A percentile compares a stretch with the other conserved stretches of the same genome.
Evolutionary conservation across 208 protist genomes (phyloP).

Genomic region (Vickermania ingenoplastis): DNA sequence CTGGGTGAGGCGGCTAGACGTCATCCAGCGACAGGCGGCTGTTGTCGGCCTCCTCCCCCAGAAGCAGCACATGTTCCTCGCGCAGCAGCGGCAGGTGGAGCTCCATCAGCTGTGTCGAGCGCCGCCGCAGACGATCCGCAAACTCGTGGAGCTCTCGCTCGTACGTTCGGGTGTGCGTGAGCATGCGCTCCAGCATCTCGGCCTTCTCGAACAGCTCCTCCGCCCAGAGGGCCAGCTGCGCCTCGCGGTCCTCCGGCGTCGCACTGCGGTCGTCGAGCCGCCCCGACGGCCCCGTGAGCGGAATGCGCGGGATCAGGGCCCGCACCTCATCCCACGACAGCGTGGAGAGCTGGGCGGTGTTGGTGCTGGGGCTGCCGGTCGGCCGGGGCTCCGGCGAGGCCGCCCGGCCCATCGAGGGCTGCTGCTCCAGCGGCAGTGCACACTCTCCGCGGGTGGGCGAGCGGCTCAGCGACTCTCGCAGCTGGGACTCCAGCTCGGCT

Average conservation of each 20-base stretch:
- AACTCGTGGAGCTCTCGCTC: not conserved
- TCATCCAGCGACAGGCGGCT: no score
- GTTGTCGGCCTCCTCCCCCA: not conserved
- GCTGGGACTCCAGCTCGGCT: not conserved
- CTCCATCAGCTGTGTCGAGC: not conserved
- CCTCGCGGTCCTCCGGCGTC: not conserved
- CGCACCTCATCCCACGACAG: not conserved
- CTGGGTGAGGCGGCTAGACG: no score
- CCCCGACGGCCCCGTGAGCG: not conserved
- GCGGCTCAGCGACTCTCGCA: not conserved
- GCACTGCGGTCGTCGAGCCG: not conserved
- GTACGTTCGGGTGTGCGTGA: not conserved
- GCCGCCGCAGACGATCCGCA: not conserved
- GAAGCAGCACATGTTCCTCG: not conserved
- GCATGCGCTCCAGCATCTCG: not conserved
- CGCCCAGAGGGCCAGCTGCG: not conserved
- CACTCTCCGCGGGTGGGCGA: not conserved
- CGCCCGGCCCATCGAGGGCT: not conserved
- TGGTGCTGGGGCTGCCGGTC: not conserved
- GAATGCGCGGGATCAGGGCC: not conserved
- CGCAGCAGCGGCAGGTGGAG: not conserved
- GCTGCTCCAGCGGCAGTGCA: not conserved
- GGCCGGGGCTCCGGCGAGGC: not conserved
- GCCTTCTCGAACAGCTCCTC: not conserved
- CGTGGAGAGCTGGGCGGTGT: not conserved